Conservation (phyloP, 495 filamentous ascomycete species). For the Penicillium herquei region DNA sequence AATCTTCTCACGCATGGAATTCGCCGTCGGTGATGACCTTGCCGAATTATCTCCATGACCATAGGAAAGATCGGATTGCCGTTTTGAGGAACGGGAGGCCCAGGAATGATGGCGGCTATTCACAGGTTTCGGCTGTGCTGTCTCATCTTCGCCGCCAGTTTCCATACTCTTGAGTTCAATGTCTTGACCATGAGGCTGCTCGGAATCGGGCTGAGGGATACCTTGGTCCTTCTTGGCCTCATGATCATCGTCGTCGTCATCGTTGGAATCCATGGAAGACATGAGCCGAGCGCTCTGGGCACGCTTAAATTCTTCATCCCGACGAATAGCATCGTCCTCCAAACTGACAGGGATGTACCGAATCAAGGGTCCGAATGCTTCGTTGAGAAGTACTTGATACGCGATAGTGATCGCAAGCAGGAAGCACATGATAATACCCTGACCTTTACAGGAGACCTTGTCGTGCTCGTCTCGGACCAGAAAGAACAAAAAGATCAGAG, state of each 20-base stretch:
- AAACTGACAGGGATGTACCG: constrained; percentile 91
- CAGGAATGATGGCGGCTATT: constrained; percentile 34
- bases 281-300: constrained; percentile 64
- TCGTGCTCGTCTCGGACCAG: constrained; percentile 64
- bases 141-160: constrained; percentile 21
- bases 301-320: constrained; percentile 83
- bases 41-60: constrained; percentile 26
- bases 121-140: constrained; percentile 6
- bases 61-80: constrained; percentile 39
- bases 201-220: constrained; percentile 42
- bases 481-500: constrained; percentile 89
- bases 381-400: constrained; percentile 80
- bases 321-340: constrained; percentile 87
- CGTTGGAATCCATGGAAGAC: constrained; percentile 39
- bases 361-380: constrained; percentile 80
- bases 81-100: constrained; percentile 40
- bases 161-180: constrained; percentile 63
- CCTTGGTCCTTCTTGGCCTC: constrained; percentile 43
- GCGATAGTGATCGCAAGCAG: constrained; percentile 65
- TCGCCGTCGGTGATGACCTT: constrained; percentile 28
- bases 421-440: constrained; percentile 89
- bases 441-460: constrained; percentile 65
- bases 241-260: constrained; percentile 13
- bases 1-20: constrained; percentile 37
- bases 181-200: constrained; percentile 39